Evolutionary conservation across 768 basidiomycete species (phyloP).

Genomic region (Trametes sanguinea): DNA sequence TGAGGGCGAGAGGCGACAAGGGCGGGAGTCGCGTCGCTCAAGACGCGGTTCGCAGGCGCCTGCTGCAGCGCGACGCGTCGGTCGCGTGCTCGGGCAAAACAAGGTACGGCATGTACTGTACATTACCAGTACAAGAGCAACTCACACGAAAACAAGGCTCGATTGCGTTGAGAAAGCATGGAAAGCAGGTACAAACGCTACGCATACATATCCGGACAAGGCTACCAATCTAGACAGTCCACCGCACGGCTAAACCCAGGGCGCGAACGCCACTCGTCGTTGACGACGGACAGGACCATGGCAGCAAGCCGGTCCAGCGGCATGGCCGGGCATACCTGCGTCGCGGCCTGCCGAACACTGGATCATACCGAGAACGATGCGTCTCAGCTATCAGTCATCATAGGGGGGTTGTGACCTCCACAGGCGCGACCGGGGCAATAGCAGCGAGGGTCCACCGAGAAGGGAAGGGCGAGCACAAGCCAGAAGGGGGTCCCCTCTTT

Average conservation of each 20-base stretch:
- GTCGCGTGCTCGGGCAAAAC: background rate
- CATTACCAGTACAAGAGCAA: background rate
- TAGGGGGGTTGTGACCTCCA: constrained; percentile 7
- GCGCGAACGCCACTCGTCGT: too few relatives aligned
- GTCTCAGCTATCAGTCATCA: constrained; percentile 22
- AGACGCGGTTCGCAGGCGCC: background rate
- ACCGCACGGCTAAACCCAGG: background rate
- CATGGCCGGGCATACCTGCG: constrained; percentile 10
- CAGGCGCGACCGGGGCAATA: background rate
- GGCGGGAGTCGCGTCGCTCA: background rate
- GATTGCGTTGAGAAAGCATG: constrained; percentile 7
- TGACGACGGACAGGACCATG: background rate
- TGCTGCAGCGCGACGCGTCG: background rate
- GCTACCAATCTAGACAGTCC: background rate
- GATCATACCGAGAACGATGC: constrained; percentile 18
- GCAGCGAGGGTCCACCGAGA: constrained; percentile 5
- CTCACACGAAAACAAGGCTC: background rate
- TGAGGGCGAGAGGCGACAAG: background rate
- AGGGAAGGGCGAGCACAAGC: constrained; percentile 20
- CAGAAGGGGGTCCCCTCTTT: constrained; percentile 16
- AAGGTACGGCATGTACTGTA: background rate
- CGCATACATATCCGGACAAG: constrained; percentile 3
- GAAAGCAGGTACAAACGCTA: constrained; percentile 1
- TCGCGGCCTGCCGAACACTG: constrained; percentile 16
- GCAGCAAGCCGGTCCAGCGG: background rate